These are phyloP conservation scores for Tolypocladium tundrense DNA, from an alignment of 2,329 filamentous ascomycete genomes.

Conservation along the genomic window DNA sequence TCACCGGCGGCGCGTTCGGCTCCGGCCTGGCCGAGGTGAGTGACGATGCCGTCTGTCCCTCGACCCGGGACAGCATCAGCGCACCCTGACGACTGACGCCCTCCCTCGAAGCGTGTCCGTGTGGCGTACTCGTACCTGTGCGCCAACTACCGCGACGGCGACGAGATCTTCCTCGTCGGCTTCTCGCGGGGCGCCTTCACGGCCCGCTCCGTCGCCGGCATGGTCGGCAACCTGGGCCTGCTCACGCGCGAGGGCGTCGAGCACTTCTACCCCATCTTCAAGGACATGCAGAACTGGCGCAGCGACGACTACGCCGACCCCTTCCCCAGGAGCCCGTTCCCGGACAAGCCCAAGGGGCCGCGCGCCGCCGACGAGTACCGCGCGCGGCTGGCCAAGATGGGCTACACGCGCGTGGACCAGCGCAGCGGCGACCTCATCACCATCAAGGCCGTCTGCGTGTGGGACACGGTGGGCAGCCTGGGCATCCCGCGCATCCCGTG, in stretches of 20 bases:
- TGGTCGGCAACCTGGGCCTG: constrained; percentile 40
- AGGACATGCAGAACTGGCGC: constrained; percentile 45
- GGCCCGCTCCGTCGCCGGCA: constrained; percentile 43
- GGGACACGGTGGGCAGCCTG: constrained; percentile 33
- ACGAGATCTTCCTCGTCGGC: constrained; percentile 46
- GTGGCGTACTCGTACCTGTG: constrained; percentile 54
- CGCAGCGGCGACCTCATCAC: constrained; percentile 31
- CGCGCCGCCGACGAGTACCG: constrained; percentile 32
- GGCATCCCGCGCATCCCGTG: constrained; percentile 34
- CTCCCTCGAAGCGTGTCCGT: constrained; percentile 36
- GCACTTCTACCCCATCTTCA: constrained; percentile 44
- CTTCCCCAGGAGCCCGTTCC: constrained; percentile 36
- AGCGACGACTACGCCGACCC: constrained; percentile 33
- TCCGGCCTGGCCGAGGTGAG: constrained; percentile 41
- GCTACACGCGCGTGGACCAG: constrained; percentile 32
- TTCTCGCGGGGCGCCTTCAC: constrained; percentile 52
- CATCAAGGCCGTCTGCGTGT: constrained; percentile 35
- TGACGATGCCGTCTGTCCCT: neutral
- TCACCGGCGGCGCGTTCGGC: constrained; percentile 46
- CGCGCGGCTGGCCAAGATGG: constrained; percentile 30
- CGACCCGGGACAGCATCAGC: neutral
- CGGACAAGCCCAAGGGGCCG: constrained; percentile 36
- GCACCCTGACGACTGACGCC: neutral
- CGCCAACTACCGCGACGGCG: constrained; percentile 48
- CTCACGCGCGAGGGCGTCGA: constrained; percentile 43